Conservation (phyloP, 2,329 filamentous ascomycete genomes). For the Thermothelomyces thermophilus region DNA sequence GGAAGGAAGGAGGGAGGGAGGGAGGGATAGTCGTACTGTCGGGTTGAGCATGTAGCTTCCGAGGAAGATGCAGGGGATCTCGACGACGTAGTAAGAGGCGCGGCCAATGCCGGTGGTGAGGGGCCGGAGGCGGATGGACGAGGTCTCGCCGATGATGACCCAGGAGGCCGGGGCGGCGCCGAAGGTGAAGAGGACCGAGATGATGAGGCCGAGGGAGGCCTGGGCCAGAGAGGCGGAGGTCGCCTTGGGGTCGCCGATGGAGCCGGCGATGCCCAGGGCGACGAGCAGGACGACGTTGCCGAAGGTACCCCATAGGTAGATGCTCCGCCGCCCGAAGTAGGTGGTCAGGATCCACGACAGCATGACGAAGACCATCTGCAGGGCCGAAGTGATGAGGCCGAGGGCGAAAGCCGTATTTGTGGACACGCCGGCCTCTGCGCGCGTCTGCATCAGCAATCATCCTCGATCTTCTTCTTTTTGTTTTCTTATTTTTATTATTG, state of each 20-base stretch:
- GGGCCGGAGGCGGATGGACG: background rate
- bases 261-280: slow-evolving; percentile 1
- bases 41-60: slow-evolving; percentile 1
- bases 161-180: background rate
- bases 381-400: background rate
- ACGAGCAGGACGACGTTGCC: background rate
- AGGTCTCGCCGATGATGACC: background rate
- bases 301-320: background rate
- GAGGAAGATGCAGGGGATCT: slow-evolving; percentile 1
- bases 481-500: no score
- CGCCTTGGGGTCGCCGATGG: background rate
- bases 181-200: background rate
- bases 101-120: background rate
- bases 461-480: no score
- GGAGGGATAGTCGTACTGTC: background rate
- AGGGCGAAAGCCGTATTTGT: background rate
- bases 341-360: background rate
- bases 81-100: background rate
- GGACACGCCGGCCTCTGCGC: background rate
- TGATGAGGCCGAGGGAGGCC: background rate
- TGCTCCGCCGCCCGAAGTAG: background rate
- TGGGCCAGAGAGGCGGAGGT: background rate
- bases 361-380: background rate
- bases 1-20: background rate
- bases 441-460: no score